Evolutionary conservation across 257 asterid genomes (phyloP).

Genomic region (Solanum appendiculatum): DNA sequence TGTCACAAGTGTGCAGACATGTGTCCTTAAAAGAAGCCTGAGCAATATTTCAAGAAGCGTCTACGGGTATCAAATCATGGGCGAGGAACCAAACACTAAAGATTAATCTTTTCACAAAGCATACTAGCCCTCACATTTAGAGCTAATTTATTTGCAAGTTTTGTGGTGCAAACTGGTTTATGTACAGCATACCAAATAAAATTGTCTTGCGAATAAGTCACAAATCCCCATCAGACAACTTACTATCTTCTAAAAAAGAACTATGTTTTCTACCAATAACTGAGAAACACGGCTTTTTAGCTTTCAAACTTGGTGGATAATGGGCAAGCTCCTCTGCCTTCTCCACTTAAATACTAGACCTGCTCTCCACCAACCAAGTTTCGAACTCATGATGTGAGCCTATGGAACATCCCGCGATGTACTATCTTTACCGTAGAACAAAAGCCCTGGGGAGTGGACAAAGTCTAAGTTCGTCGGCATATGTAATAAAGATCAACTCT

Average conservation of each 20-base stretch:
- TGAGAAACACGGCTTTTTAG: background rate
- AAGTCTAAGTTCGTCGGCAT: background rate
- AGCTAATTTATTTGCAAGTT: background rate
- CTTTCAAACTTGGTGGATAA: background rate
- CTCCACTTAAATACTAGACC: background rate
- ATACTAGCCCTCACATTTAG: background rate
- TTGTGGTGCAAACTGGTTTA: background rate
- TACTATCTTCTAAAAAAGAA: background rate
- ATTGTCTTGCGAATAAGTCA: background rate
- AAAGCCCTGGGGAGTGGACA: background rate
- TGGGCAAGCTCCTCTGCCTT: background rate
- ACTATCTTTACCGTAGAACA: background rate
- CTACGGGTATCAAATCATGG: background rate
- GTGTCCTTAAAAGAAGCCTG: background rate
- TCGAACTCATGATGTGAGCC: background rate
- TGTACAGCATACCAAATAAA: background rate
- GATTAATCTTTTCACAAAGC: background rate
- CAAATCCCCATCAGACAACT: background rate
- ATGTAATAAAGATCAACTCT: background rate
- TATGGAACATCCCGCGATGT: background rate
- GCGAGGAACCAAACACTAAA: background rate
- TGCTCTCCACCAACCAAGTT: background rate
- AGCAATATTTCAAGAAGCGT: background rate
- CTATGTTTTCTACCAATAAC: background rate
- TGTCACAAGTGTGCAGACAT: background rate